phyloP scores from a whole-genome alignment of 202 grass and related monocot species.

The Dendrocalamus latiflorus region DNA sequence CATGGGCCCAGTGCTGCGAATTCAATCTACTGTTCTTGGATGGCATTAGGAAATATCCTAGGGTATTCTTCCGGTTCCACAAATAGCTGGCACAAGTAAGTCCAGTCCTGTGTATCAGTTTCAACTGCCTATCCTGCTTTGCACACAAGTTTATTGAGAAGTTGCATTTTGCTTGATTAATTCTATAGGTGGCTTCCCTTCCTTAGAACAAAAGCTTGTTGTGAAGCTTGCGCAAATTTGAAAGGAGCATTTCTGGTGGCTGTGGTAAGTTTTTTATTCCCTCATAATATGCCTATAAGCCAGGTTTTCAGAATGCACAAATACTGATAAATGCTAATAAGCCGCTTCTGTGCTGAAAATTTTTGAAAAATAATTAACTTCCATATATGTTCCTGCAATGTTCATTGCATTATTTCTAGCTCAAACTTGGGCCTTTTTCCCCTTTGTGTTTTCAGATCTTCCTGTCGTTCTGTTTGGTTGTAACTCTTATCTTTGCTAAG shows the following conservation, averaged over 20 bases:
- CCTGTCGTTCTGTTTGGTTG: slow-evolving; percentile 33
- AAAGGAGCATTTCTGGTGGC: slow-evolving; percentile 96
- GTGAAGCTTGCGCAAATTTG: slow-evolving; percentile 91
- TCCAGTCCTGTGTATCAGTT: not conserved
- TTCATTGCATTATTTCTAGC: not conserved
- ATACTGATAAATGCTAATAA: not conserved
- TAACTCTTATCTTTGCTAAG: slow-evolving; percentile 64
- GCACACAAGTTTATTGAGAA: not conserved
- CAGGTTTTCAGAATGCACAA: not conserved
- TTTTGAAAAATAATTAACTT: not conserved
- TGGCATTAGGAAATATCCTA: slow-evolving; percentile 86
- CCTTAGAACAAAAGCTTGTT: slow-evolving; percentile 72
- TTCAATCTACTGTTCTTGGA: slow-evolving; percentile 88
- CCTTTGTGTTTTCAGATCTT: slow-evolving; percentile 53
- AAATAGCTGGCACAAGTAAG: slow-evolving; percentile 78
- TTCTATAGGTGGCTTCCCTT: slow-evolving; percentile 84
- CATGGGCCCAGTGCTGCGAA: slow-evolving; percentile 74
- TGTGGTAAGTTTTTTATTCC: slow-evolving; percentile 49
- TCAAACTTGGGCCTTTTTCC: not conserved
- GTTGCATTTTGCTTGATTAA: not conserved
- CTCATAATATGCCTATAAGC: not conserved
- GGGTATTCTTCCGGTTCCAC: slow-evolving; percentile 91
- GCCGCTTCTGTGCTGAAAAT: not conserved
- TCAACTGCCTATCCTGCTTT: not conserved
- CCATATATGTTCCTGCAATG: not conserved